Evolutionary conservation across 2,329 filamentous ascomycete species (phyloP).

Genomic region (Talaromyces piceae): DNA sequence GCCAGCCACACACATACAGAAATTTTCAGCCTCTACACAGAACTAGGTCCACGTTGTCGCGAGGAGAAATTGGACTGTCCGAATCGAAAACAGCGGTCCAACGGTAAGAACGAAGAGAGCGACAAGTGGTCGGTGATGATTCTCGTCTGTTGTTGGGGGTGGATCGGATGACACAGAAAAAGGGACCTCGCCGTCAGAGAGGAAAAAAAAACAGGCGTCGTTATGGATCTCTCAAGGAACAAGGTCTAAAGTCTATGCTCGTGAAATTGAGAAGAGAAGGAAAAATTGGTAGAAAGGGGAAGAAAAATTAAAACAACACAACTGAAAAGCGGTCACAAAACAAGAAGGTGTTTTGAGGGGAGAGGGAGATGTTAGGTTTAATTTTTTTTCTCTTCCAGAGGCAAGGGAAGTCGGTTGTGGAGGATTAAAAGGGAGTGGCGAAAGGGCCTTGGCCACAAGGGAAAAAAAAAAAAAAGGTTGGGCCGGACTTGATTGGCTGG

Average conservation of each 20-base stretch:
- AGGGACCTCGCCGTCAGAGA: slow-evolving; percentile 15
- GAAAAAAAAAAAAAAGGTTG: slow-evolving; percentile 4
- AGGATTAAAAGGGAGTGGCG: slow-evolving; percentile 11
- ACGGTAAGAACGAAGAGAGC: slow-evolving; percentile 15
- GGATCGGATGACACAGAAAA: slow-evolving; percentile 17
- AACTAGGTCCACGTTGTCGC: slow-evolving; percentile 1
- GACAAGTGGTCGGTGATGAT: slow-evolving; percentile 13
- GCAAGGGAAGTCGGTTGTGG: neutral
- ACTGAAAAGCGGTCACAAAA: slow-evolving; percentile 13
- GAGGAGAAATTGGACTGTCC: neutral
- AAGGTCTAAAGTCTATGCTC: slow-evolving; percentile 26
- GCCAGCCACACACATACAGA: slow-evolving; percentile 2
- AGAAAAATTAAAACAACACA: slow-evolving; percentile 12
- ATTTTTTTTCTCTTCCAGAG: slow-evolving; percentile 4
- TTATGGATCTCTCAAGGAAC: slow-evolving; percentile 12
- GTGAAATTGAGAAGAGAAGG: slow-evolving; percentile 21
- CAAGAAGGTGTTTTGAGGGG: slow-evolving; percentile 11
- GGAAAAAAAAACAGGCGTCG: slow-evolving; percentile 4
- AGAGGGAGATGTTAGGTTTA: slow-evolving; percentile 15
- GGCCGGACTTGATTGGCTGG: neutral
- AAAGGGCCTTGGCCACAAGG: slow-evolving; percentile 2
- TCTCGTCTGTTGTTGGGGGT: slow-evolving; percentile 13
- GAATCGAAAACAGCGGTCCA: neutral
- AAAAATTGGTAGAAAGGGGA: slow-evolving; percentile 17
- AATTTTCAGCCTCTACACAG: neutral